Conservation (phyloP, 805 yeast species). For the Saturnispora quitensis region DNA sequence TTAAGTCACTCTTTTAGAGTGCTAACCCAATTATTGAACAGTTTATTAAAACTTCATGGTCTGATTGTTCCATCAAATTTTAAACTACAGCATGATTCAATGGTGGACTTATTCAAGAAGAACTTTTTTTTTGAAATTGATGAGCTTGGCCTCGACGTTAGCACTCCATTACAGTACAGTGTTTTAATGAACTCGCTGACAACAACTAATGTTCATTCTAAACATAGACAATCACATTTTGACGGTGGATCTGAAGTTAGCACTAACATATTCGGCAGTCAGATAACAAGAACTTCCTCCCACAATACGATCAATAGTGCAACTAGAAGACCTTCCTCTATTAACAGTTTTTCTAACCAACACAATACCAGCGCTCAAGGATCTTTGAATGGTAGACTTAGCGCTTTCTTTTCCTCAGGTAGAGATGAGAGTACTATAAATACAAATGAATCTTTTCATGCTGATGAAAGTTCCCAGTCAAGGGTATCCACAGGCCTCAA, state of each 20-base stretch:
- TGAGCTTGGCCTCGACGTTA: constrained; percentile 27
- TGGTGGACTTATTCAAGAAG: constrained; percentile 52
- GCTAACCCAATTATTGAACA: constrained; percentile 52
- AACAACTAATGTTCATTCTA: constrained; percentile 13
- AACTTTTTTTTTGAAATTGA: constrained; percentile 63
- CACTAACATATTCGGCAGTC: constrained; percentile 1
- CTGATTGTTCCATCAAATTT: constrained; percentile 47
- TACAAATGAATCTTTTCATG: constrained; percentile 4
- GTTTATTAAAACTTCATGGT: constrained; percentile 64
- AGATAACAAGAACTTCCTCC: constrained; percentile 5
- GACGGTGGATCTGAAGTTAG: background rate
- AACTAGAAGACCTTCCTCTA: background rate
- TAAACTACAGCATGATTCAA: constrained; percentile 55
- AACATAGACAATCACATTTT: constrained; percentile 5
- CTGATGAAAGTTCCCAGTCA: background rate
- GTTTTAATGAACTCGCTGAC: constrained; percentile 14
- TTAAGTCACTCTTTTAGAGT: constrained; percentile 53
- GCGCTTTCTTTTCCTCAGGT: background rate
- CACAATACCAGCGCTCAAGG: background rate
- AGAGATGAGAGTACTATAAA: constrained; percentile 3
- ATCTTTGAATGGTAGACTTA: background rate
- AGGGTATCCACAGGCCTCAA: background rate
- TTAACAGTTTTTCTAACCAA: background rate
- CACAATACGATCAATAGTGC: constrained; percentile 1
- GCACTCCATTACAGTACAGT: constrained; percentile 15